phyloP scores from a whole-genome alignment of 177 flowering plant genomes.

The Vitis hybrid region DNA sequence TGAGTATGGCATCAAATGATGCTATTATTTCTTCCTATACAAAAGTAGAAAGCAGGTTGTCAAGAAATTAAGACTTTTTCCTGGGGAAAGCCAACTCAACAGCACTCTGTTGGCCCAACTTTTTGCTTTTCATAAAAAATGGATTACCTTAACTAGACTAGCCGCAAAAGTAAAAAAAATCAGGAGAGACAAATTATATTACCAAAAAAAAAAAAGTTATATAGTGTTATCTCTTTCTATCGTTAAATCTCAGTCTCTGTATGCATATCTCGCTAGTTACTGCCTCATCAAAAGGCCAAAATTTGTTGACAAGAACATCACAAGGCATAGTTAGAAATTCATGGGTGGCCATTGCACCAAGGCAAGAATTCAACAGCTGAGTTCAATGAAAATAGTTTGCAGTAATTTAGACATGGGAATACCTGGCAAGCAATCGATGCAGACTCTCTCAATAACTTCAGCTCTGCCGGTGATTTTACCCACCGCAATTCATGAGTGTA shows the following conservation, averaged over 20 bases:
- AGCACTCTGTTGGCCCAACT: too few relatives aligned
- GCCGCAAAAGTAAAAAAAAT: too few relatives aligned
- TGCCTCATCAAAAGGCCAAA: neutral
- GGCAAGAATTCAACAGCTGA: neutral
- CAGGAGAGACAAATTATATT: too few relatives aligned
- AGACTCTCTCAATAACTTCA: conserved; percentile 78
- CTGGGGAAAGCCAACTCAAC: too few relatives aligned
- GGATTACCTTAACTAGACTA: too few relatives aligned
- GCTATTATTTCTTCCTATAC: too few relatives aligned
- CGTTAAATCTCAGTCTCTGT: neutral
- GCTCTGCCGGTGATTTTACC: conserved; percentile 84
- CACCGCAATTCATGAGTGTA: conserved; percentile 72
- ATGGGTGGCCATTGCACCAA: neutral
- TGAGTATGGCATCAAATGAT: too few relatives aligned
- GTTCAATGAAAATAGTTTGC: neutral
- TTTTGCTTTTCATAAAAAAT: too few relatives aligned
- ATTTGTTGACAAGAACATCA: neutral
- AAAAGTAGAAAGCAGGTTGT: too few relatives aligned
- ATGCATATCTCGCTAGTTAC: neutral
- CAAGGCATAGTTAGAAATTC: neutral
- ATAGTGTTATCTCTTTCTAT: neutral
- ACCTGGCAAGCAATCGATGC: conserved; percentile 96
- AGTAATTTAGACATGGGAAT: conserved; percentile 8
- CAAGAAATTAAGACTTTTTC: too few relatives aligned
- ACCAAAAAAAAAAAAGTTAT: too few relatives aligned